Evolutionary conservation across 345 rosid genomes (phyloP).

Genomic region (Gynandropsis gynandra): DNA sequence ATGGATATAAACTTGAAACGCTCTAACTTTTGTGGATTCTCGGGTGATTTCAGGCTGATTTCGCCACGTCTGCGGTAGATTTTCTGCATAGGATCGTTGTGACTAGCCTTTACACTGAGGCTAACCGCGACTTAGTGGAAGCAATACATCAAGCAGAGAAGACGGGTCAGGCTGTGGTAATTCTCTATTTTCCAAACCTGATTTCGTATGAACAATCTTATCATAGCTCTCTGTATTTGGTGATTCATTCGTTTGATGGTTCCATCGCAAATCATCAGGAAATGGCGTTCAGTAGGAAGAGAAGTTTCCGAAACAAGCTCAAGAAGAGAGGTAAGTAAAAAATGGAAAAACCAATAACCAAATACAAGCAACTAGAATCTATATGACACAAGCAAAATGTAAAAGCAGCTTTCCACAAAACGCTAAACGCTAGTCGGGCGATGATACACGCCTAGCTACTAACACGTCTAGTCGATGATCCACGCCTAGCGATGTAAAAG

Average conservation of each 20-base stretch:
- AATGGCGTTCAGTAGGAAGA: constrained; percentile 33
- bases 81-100: constrained; percentile 91
- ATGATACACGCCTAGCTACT: too few relatives aligned
- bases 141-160: constrained; percentile 73
- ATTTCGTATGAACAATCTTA: constrained; percentile 1
- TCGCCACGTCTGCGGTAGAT: constrained; percentile 87
- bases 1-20: too few relatives aligned
- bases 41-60: constrained; percentile 69
- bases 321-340: constrained; percentile 31
- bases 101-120: constrained; percentile 79
- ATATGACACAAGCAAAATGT: too few relatives aligned
- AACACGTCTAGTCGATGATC: too few relatives aligned
- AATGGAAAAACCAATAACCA: too few relatives aligned
- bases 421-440: too few relatives aligned
- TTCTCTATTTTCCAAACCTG: constrained; percentile 10
- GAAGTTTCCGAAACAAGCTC: constrained; percentile 33
- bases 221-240: background rate
- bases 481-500: too few relatives aligned
- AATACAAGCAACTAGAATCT: too few relatives aligned
- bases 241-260: constrained; percentile 12
- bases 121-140: constrained; percentile 66
- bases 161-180: constrained; percentile 81
- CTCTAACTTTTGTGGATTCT: background rate
- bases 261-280: constrained; percentile 21
- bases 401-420: too few relatives aligned